Base-by-base conservation (phyloP, 2,329 filamentous ascomycete genomes). In the Pyrenochaeta sp. region DNA sequence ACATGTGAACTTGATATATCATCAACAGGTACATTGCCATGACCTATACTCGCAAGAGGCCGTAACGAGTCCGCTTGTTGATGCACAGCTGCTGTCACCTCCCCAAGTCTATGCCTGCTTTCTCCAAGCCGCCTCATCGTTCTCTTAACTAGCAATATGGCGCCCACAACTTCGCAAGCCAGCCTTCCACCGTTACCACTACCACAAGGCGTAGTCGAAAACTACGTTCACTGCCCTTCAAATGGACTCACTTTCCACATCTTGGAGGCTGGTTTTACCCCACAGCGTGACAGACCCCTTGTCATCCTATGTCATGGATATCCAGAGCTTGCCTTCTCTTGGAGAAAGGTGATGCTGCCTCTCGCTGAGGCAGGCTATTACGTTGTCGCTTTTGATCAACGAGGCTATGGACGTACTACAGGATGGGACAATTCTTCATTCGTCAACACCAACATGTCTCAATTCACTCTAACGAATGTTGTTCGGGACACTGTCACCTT, bases 271-370 rank as follows among this genome's bases (percentile, higher is more conserved):
- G 85, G 86, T 42, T 71, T 79, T 36, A 69, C 71, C 2, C 72
- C 78, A 2, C 55, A 69, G 13, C 72, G 67, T 13, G 67, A 76
- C 25, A 80, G 78, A 6, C 87, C 87, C 1, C 80, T 90, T 10
- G 76, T 90, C 8, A 72, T 90, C 6, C 84, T 89, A 48, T 82
- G 86, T 47, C 88, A 90, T 73, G 89, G 89, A 37, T 91, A 86
- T 61, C 89, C 89, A 1, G 88, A 91, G 68, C 79, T 91, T 2
- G 87, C 89, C 28, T 91, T 84, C 72, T 90, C 88, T 46, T 91
- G 88, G 88, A 85, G 88, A 50, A 86, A 87, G 54, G 76, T 90
- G 36, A 81, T 91, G 66, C 82, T 83, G 6, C 71, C 78, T 0
- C 78, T 91, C n/a, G 85, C 88, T 5, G 74, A 77, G 0, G 80